Percentiles rank a stretch among this genome's conserved stretches.
phyloP scores from a whole-genome alignment of 1,284 basidiomycete genomes.

The Lentinula novae-zelandiae region DNA sequence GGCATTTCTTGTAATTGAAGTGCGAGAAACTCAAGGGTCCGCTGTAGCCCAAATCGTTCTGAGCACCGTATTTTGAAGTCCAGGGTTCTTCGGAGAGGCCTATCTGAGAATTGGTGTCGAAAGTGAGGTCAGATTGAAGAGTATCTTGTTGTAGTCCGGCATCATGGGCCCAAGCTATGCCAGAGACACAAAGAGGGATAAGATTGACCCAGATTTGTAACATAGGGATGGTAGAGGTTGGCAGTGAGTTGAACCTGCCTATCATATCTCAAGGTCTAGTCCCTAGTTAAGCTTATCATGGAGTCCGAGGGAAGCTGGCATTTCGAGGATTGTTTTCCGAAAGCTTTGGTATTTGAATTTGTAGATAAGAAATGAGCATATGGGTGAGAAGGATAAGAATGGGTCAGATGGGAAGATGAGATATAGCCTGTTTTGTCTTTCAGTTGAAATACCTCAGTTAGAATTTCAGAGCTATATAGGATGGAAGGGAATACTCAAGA shows the following conservation, averaged over 20 bases:
- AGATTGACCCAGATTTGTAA: neutral
- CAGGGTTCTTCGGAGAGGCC: constrained; percentile 19
- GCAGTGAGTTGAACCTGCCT: neutral
- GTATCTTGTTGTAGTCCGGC: neutral
- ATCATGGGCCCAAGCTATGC: neutral
- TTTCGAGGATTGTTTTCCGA: neutral
- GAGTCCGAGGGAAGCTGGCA: neutral
- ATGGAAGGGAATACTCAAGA: no score
- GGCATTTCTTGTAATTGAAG: constrained; percentile 50
- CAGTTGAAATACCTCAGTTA: no score
- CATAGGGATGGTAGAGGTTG: neutral
- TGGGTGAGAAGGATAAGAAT: neutral
- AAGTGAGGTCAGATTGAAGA: neutral
- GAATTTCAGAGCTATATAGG: no score
- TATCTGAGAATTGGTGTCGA: neutral
- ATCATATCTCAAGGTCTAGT: neutral
- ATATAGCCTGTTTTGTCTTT: neutral
- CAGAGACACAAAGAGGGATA: neutral
- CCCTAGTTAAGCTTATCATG: neutral
- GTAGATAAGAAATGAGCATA: constrained; percentile 5
- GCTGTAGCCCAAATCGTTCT: constrained; percentile 21
- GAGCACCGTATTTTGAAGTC: constrained; percentile 24
- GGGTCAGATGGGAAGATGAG: neutral
- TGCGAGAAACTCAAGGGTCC: constrained; percentile 62
- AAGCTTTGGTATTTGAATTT: neutral